Conservation (phyloP, 805 yeast genomes). For the Myxozyma neglecta region DNA sequence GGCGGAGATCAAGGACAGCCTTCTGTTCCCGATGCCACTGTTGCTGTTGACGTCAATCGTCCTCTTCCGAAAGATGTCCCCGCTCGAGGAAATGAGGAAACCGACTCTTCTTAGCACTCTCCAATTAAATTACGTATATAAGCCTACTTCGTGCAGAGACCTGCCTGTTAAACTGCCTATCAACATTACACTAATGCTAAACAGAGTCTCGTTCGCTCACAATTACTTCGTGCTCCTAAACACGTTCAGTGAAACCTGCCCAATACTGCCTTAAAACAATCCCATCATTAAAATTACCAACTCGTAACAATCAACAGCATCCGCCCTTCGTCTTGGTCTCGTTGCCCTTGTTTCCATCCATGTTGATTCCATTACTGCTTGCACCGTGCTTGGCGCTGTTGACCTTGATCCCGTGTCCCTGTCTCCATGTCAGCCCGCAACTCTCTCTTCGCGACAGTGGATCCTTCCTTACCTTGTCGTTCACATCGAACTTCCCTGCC, state of each 20-base stretch:
- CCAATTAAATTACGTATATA: too few relatives aligned
- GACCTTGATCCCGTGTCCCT: constrained; percentile 31
- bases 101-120: too few relatives aligned
- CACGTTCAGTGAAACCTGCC: neutral
- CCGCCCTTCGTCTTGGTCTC: constrained; percentile 19
- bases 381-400: constrained; percentile 26
- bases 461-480: constrained; percentile 35
- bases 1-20: too few relatives aligned
- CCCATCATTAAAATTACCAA: neutral
- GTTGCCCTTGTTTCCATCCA: constrained; percentile 11
- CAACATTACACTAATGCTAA: too few relatives aligned
- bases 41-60: too few relatives aligned
- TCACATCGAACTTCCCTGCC: constrained; percentile 37
- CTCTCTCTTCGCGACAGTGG: neutral
- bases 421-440: neutral
- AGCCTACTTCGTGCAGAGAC: too few relatives aligned
- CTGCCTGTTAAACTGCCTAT: too few relatives aligned
- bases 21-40: too few relatives aligned
- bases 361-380: constrained; percentile 5
- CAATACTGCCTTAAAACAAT: neutral
- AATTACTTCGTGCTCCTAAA: neutral
- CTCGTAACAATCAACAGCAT: constrained; percentile 15
- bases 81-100: too few relatives aligned
- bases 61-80: too few relatives aligned
- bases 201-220: neutral